These are phyloP conservation scores for Chenopodium berlandieri DNA, from an alignment of 148 eudicot genomes.

Conservation along the genomic window DNA sequence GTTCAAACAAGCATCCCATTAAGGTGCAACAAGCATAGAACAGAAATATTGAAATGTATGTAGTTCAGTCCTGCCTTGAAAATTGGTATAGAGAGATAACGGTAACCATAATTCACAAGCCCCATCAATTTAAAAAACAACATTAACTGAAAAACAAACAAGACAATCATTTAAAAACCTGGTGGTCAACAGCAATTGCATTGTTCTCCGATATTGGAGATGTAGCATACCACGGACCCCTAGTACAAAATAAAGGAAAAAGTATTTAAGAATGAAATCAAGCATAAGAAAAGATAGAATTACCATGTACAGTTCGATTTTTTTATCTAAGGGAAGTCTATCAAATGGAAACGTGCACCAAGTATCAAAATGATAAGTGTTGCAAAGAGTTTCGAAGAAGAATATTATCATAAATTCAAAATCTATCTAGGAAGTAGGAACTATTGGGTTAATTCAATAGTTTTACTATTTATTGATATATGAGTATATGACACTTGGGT, in stretches of 20 bases:
- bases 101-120: neutral
- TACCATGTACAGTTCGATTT: neutral
- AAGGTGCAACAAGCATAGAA: neutral
- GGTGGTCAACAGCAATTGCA: slow-evolving; percentile 76
- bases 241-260: slow-evolving; percentile 31
- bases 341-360: neutral
- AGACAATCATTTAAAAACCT: slow-evolving; percentile 44
- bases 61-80: neutral
- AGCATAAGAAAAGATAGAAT: neutral
- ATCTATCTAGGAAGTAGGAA: neutral
- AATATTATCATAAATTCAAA: neutral
- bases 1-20: neutral
- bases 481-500: neutral
- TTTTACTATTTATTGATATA: neutral
- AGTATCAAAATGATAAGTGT: neutral
- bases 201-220: slow-evolving; percentile 95
- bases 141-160: neutral
- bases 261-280: slow-evolving; percentile 9
- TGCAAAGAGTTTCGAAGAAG: neutral
- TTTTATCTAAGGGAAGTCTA: neutral
- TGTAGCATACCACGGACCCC: slow-evolving; percentile 95
- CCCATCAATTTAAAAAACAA: neutral
- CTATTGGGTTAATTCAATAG: neutral
- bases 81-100: neutral
- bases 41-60: neutral